phyloP scores from a whole-genome alignment of 2,329 filamentous ascomycete species.

The Orbilia quercus region DNA sequence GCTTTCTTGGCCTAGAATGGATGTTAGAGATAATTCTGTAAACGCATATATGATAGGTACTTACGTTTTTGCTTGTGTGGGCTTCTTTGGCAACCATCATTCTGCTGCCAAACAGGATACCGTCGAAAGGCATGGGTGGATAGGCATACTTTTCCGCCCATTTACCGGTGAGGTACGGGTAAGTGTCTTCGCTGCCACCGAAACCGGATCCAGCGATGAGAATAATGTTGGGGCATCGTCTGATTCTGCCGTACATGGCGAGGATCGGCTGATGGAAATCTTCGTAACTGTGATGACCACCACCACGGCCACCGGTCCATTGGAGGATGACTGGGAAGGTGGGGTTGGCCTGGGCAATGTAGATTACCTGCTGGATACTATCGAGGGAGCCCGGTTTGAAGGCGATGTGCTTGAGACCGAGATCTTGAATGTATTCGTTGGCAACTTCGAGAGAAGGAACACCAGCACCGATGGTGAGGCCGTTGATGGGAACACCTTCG shows the following conservation, averaged over 20 bases:
- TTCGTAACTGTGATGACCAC: conserved; percentile 93
- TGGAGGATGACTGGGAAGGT: conserved; percentile 92
- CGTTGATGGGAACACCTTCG: conserved; percentile 90
- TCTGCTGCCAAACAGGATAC: conserved; percentile 87
- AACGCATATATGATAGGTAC: conserved; percentile 12
- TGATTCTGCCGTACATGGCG: conserved; percentile 88
- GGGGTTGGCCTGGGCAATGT: conserved; percentile 93
- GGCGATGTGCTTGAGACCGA: conserved; percentile 89
- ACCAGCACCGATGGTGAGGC: conserved; percentile 90
- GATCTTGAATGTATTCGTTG: conserved; percentile 90
- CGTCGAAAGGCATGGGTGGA: conserved; percentile 93
- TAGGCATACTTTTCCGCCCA: conserved; percentile 91
- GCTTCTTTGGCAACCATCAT: conserved; percentile 97
- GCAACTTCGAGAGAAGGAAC: conserved; percentile 93
- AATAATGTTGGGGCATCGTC: conserved; percentile 85
- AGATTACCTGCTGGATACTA: conserved; percentile 87
- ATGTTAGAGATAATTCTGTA: conserved; percentile 20
- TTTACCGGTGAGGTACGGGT: conserved; percentile 87
- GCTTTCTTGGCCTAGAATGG: conserved; percentile 78
- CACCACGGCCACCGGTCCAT: conserved; percentile 93
- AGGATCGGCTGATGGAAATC: conserved; percentile 94
- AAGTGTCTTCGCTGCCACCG: conserved; percentile 87
- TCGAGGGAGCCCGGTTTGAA: conserved; percentile 94
- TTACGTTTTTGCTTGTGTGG: conserved; percentile 78
- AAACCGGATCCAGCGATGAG: conserved; percentile 92